These are phyloP conservation scores for Chaetomiaceae sp. DNA, from an alignment of 2,329 filamentous ascomycete genomes.

Conservation along the genomic window DNA sequence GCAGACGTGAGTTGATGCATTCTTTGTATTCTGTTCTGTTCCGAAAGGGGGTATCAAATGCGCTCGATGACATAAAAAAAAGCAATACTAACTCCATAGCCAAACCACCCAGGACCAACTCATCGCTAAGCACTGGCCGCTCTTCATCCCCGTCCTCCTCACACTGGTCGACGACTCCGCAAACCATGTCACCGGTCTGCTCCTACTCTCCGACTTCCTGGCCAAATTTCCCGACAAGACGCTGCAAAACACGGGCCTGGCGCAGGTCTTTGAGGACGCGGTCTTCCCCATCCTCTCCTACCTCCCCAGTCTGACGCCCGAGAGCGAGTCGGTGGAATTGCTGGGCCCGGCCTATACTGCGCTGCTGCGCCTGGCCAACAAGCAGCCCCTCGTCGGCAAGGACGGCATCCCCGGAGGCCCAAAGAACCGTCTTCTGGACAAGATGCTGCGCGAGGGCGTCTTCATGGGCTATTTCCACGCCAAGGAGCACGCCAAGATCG, in stretches of 20 bases:
- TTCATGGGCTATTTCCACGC: slow-evolving; percentile 53
- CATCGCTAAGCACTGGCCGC: slow-evolving; percentile 57
- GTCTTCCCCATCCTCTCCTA: slow-evolving; percentile 68
- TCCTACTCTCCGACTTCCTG: slow-evolving; percentile 51
- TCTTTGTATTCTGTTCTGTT: neutral
- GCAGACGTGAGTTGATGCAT: slow-evolving; percentile 41
- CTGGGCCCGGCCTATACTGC: slow-evolving; percentile 62
- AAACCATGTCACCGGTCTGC: slow-evolving; percentile 50
- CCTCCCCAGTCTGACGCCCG: slow-evolving; percentile 71
- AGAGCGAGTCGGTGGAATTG: slow-evolving; percentile 61
- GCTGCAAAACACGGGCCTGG: slow-evolving; percentile 59
- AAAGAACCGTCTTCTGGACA: slow-evolving; percentile 44
- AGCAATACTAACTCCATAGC: slow-evolving; percentile 10
- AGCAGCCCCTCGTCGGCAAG: slow-evolving; percentile 26
- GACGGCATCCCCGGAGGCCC: slow-evolving; percentile 2
- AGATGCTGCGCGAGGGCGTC: slow-evolving; percentile 51
- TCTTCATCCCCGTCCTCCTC: slow-evolving; percentile 65
- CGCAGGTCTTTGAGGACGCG: slow-evolving; percentile 62
- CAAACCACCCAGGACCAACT: slow-evolving; percentile 32
- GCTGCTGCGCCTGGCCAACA: slow-evolving; percentile 54
- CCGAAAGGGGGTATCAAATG: slow-evolving; percentile 12
- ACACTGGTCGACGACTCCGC: slow-evolving; percentile 62
- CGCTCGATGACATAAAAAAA: neutral
- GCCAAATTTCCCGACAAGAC: slow-evolving; percentile 46
- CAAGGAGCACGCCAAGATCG: slow-evolving; percentile 52